phyloP scores from a whole-genome alignment of 2,329 filamentous ascomycete genomes.

The Dendryphion nanum region DNA sequence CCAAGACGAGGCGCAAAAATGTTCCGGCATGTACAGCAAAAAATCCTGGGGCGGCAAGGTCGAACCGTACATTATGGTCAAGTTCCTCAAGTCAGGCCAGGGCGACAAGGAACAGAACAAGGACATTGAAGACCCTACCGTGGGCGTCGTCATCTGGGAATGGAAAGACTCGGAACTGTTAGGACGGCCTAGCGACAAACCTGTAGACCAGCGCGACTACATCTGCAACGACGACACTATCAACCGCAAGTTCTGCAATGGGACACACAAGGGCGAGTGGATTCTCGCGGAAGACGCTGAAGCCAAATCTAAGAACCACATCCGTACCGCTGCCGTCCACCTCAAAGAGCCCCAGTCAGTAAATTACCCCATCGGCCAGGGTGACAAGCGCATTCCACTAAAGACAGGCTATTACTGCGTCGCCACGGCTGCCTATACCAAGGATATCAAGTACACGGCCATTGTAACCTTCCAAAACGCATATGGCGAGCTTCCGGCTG shows the following conservation, averaged over 20 bases:
- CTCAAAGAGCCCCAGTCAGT: conserved; percentile 72
- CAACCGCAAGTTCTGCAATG: conserved; percentile 67
- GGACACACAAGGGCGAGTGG: conserved; percentile 78
- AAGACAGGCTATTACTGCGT: conserved; percentile 98
- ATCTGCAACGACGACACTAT: conserved; percentile 78
- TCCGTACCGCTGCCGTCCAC: conserved; percentile 78
- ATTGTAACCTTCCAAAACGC: conserved; percentile 92
- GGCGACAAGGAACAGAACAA: conserved; percentile 47
- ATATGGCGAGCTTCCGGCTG: conserved; percentile 91
- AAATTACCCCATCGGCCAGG: conserved; percentile 71
- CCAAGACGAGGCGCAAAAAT: conserved; percentile 78
- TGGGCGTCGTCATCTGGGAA: conserved; percentile 89
- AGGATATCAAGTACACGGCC: conserved; percentile 68
- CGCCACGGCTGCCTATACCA: conserved; percentile 69
- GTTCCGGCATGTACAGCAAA: conserved; percentile 90
- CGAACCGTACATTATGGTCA: conserved; percentile 85
- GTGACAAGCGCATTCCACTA: conserved; percentile 25
- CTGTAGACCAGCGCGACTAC: conserved; percentile 54
- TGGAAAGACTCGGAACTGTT: conserved; percentile 83
- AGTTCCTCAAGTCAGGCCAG: conserved; percentile 61
- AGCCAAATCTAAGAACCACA: conserved; percentile 65
- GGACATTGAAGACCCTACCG: conserved; percentile 67
- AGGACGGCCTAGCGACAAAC: conserved; percentile 55
- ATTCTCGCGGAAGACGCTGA: conserved; percentile 76
- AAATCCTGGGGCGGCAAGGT: conserved; percentile 83